Conservation (phyloP, 441 rosid species). For the Gossypium schwendimanii region DNA sequence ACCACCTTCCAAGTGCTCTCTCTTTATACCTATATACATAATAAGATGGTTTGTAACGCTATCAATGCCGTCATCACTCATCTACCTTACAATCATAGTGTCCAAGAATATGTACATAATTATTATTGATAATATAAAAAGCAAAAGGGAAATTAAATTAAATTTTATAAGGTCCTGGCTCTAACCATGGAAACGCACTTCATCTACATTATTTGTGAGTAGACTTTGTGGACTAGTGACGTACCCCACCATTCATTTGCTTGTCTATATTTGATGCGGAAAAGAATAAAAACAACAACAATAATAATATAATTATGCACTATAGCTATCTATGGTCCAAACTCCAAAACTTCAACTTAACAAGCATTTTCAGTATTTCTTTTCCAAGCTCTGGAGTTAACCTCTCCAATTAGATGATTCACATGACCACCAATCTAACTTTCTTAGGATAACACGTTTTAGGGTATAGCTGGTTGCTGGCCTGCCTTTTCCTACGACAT, state of each 20-base stretch:
- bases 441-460: neutral
- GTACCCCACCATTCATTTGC: conserved; percentile 9
- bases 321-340: neutral
- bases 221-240: conserved; percentile 14
- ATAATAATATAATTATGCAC: neutral
- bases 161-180: neutral
- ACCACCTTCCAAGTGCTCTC: conserved; percentile 15
- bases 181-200: conserved; percentile 10
- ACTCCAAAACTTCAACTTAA: neutral
- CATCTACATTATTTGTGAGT: conserved; percentile 15
- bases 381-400: neutral
- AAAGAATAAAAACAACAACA: neutral
- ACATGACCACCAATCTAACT: neutral
- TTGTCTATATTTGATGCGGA: neutral
- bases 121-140: neutral
- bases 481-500: neutral
- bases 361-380: neutral
- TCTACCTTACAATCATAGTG: conserved; percentile 26
- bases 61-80: conserved; percentile 41
- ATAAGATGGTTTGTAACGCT: conserved; percentile 38
- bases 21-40: neutral
- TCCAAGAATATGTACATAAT: conserved; percentile 2
- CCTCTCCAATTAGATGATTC: neutral
- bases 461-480: neutral
- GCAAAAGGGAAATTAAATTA: neutral